Evolutionary conservation across 306 rosid genomes (phyloP).

Genomic region (Inga oerstediana): DNA sequence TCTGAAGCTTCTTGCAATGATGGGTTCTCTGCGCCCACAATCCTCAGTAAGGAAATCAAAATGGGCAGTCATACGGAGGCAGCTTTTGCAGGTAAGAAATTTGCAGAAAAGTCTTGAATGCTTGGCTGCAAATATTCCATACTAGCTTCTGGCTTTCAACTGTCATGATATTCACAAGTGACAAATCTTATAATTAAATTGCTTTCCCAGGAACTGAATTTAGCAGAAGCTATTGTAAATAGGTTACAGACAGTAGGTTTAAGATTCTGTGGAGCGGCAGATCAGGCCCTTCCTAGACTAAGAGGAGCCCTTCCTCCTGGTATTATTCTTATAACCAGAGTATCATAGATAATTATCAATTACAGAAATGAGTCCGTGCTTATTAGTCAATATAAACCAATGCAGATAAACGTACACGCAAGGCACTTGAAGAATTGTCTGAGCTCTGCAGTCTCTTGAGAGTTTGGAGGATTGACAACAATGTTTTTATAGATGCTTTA

Average conservation of each 20-base stretch:
- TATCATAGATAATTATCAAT: conserved; percentile 11
- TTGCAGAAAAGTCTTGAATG: conserved; percentile 11
- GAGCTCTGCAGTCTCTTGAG: conserved; percentile 77
- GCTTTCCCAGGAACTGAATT: conserved; percentile 68
- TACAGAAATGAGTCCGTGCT: conserved; percentile 28
- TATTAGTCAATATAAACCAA: conserved; percentile 31
- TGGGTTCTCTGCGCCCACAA: conserved; percentile 95
- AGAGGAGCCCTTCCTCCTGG: conserved; percentile 93
- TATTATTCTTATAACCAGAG: conserved; percentile 38
- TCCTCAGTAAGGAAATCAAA: conserved; percentile 82
- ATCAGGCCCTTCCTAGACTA: conserved; percentile 89
- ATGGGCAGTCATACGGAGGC: conserved; percentile 92
- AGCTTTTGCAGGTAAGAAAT: conserved; percentile 82
- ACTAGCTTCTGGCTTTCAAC: conserved; percentile 8
- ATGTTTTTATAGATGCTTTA: conserved; percentile 77
- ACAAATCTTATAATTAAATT: conserved; percentile 25
- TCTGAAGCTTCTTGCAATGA: conserved; percentile 84
- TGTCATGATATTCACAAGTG: conserved; percentile 1
- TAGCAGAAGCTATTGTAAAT: conserved; percentile 86
- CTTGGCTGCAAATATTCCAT: conserved; percentile 27
- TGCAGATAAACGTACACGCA: conserved; percentile 80
- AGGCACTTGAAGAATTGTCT: conserved; percentile 90
- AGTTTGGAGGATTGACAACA: conserved; percentile 76
- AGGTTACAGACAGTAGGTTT: conserved; percentile 89
- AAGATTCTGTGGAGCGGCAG: conserved; percentile 87